phyloP scores from a whole-genome alignment of 306 rosid species.

The Dalbergia cochinchinensis region DNA sequence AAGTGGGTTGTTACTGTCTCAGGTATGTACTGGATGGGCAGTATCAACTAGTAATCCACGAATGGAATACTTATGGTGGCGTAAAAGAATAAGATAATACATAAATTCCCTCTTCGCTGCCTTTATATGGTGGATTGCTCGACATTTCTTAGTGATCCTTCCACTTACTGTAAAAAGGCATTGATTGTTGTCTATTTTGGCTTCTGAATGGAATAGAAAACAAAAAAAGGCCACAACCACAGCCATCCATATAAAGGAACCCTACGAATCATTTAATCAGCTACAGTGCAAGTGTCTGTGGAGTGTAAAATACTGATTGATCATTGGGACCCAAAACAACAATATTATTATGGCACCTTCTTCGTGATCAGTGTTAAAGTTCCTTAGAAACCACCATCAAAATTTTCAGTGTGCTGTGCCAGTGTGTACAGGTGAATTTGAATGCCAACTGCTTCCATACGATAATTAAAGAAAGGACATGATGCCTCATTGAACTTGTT shows the following conservation, averaged over 20 bases:
- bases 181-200: background rate
- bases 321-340: too few species aligned
- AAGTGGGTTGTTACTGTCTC: conserved; percentile 20
- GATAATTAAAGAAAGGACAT: background rate
- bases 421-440: background rate
- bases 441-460: background rate
- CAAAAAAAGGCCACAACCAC: conserved; percentile 5
- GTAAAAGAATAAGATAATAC: background rate
- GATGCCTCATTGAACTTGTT: conserved; percentile 1
- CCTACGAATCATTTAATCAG: background rate
- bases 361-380: background rate
- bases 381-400: conserved; percentile 5
- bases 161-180: conserved; percentile 39
- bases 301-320: background rate
- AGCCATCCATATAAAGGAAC: background rate
- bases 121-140: background rate
- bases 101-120: background rate
- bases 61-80: background rate
- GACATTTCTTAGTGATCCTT: conserved; percentile 45
- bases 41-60: background rate
- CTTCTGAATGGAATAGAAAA: background rate
- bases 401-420: background rate
- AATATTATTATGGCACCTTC: background rate
- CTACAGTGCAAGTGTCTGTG: background rate
- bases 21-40: background rate